phyloP scores from a whole-genome alignment of 192 early-diverging fungal genomes.

The Backusella luteola region DNA sequence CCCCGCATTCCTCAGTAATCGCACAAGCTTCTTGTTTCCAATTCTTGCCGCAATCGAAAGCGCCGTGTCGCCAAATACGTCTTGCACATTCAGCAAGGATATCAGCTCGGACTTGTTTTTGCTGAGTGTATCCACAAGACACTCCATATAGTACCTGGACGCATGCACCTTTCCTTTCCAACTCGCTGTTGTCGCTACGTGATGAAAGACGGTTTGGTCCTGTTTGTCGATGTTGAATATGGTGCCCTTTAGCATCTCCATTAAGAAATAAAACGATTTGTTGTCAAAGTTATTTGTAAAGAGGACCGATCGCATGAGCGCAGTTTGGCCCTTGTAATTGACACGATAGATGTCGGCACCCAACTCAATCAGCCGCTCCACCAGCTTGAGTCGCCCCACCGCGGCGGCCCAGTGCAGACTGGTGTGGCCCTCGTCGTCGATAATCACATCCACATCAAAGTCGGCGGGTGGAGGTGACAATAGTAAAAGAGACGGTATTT shows the following conservation, averaged over 20 bases:
- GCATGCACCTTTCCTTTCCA: constrained; percentile 70
- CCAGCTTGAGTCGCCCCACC: constrained; percentile 74
- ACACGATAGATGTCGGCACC: constrained; percentile 70
- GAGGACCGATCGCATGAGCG: constrained; percentile 88
- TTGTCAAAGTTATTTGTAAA: constrained; percentile 87
- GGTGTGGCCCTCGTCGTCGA: constrained; percentile 96
- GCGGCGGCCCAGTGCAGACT: constrained; percentile 96
- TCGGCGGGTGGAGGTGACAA: constrained; percentile 53
- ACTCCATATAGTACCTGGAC: constrained; percentile 88
- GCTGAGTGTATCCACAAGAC: constrained; percentile 67
- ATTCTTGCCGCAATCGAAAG: constrained; percentile 63
- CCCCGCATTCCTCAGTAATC: constrained; percentile 57
- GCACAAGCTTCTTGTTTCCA: constrained; percentile 58
- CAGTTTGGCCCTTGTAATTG: constrained; percentile 87
- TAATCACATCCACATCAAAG: constrained; percentile 79
- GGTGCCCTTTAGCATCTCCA: constrained; percentile 73
- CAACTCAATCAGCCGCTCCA: constrained; percentile 70
- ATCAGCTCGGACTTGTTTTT: constrained; percentile 74
- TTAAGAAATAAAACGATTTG: constrained; percentile 70
- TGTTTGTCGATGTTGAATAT: constrained; percentile 76
- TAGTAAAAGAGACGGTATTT: constrained; percentile 18
- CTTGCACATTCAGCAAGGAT: constrained; percentile 76
- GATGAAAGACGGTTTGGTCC: constrained; percentile 89
- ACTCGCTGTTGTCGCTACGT: constrained; percentile 74
- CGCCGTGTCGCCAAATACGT: constrained; percentile 79